phyloP scores from a whole-genome alignment of 2,329 filamentous ascomycete genomes.

The Microascus cirrosus region DNA sequence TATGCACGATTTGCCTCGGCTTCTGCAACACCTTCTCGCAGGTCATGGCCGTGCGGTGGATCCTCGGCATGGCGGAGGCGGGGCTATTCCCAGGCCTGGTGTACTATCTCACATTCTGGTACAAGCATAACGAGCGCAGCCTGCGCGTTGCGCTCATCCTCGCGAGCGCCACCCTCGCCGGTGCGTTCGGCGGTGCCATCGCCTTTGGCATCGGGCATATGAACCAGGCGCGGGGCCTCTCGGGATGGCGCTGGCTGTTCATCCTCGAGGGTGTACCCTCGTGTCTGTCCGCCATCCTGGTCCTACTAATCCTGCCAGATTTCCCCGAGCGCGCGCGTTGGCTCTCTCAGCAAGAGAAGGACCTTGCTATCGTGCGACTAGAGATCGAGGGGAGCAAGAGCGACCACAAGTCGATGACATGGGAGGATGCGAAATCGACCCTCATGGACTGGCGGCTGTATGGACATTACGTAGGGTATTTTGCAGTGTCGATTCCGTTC shows the following conservation, averaged over 20 bases:
- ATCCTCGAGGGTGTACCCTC: constrained; percentile 56
- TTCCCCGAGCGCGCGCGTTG: constrained; percentile 53
- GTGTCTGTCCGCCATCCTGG: constrained; percentile 47
- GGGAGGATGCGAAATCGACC: constrained; percentile 59
- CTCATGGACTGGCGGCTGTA: constrained; percentile 58
- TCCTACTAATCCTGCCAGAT: constrained; percentile 59
- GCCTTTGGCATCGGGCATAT: constrained; percentile 64
- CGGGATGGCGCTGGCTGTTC: constrained; percentile 57
- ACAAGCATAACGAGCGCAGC: constrained; percentile 58
- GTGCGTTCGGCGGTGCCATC: constrained; percentile 62
- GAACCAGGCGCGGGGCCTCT: constrained; percentile 48
- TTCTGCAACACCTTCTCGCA: constrained; percentile 49
- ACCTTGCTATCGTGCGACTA: constrained; percentile 35
- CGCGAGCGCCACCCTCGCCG: constrained; percentile 56
- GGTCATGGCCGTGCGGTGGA: constrained; percentile 54
- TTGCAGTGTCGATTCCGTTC: constrained; percentile 42
- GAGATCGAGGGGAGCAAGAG: constrained; percentile 38
- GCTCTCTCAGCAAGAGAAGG: constrained; percentile 38
- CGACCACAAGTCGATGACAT: constrained; percentile 49
- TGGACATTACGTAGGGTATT: constrained; percentile 47
- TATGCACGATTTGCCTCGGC: constrained; percentile 56
- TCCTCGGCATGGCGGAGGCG: constrained; percentile 60
- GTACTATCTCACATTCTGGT: constrained; percentile 65
- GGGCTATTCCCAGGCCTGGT: constrained; percentile 59
- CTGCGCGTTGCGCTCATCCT: constrained; percentile 61